These are phyloP conservation scores for Tinospora cordifolia DNA, from an alignment of 164 flowering plant genomes.

Conservation along the genomic window DNA sequence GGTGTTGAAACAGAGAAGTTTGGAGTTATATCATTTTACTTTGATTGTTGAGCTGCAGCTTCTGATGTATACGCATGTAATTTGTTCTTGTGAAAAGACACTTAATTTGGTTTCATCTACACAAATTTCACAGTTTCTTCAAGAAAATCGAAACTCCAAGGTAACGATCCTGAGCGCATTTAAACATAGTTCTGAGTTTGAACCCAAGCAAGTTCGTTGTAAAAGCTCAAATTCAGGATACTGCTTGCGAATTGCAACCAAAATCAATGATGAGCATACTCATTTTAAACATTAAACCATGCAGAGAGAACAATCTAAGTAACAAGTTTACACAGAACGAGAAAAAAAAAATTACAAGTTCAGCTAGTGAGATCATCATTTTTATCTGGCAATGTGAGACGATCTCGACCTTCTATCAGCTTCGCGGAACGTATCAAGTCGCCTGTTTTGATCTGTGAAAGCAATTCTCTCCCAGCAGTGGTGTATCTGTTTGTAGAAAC, in stretches of 20 bases:
- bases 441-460: constrained; percentile 77
- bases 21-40: neutral
- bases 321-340: constrained; percentile 6
- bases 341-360: neutral
- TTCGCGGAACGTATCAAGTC: constrained; percentile 76
- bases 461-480: constrained; percentile 66
- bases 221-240: neutral
- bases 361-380: constrained; percentile 25
- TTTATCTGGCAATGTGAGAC: constrained; percentile 54
- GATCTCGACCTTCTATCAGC: constrained; percentile 71
- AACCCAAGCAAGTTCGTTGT: neutral
- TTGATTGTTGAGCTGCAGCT: neutral
- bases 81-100: too few species aligned
- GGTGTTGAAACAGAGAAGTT: constrained; percentile 23
- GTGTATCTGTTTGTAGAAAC: constrained; percentile 48
- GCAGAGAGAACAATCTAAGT: too few species aligned
- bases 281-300: too few species aligned
- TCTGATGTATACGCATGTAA: neutral
- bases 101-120: too few species aligned
- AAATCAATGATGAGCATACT: neutral
- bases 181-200: neutral
- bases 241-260: neutral
- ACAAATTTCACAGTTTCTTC: too few species aligned
- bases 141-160: neutral
- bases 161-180: neutral